phyloP scores from a whole-genome alignment of 2,329 filamentous ascomycete species.

The Monosporascus sp. region DNA sequence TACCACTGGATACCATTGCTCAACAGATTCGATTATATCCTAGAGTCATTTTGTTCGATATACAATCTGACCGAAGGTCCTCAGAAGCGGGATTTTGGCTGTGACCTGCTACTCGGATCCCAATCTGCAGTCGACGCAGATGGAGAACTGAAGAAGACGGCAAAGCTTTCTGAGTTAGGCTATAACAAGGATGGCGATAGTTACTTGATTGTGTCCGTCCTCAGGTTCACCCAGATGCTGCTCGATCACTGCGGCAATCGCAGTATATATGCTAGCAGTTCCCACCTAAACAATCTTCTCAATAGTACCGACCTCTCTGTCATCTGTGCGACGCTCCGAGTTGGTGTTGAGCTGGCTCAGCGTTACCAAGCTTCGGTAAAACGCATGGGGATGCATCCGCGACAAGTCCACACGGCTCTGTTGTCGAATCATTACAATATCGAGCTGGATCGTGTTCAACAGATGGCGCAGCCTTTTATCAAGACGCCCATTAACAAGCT shows the following conservation, averaged over 20 bases:
- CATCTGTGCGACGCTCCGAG: constrained; percentile 69
- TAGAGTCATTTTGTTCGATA: constrained; percentile 73
- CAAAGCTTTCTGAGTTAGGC: constrained; percentile 51
- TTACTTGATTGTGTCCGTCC: constrained; percentile 69
- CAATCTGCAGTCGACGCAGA: constrained; percentile 48
- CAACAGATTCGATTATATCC: constrained; percentile 85
- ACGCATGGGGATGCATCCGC: constrained; percentile 59
- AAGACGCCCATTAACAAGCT: constrained; percentile 58
- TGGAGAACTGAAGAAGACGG: constrained; percentile 39
- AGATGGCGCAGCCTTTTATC: constrained; percentile 75
- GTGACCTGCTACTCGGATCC: constrained; percentile 57
- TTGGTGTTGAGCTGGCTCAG: constrained; percentile 82
- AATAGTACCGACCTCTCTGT: constrained; percentile 80
- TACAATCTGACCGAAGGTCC: constrained; percentile 78
- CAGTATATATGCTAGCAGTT: constrained; percentile 91
- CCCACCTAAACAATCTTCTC: constrained; percentile 80
- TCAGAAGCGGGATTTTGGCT: constrained; percentile 70
- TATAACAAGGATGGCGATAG: constrained; percentile 73
- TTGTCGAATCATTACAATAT: constrained; percentile 82
- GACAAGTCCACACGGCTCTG: constrained; percentile 64
- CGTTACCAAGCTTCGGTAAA: constrained; percentile 88
- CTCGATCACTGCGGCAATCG: constrained; percentile 94
- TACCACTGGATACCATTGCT: constrained; percentile 97
- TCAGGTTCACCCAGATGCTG: constrained; percentile 81
- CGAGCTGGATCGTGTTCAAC: constrained; percentile 74